Conservation (phyloP, 208 protist species). For the Wallacemonas rigidus region DNA sequence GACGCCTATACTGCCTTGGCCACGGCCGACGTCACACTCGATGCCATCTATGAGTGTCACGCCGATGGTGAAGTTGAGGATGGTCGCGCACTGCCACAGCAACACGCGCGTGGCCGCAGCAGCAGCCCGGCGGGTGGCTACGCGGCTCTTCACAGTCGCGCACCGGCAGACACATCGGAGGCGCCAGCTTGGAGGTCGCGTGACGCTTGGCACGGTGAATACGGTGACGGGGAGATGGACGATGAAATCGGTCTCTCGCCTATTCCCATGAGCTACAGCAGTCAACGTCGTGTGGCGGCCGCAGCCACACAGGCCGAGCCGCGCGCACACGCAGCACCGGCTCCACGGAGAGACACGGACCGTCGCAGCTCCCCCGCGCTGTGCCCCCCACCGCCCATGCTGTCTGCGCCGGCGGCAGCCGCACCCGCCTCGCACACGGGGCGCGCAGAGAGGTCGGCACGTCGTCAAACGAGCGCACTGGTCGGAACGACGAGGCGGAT, state of each 20-base stretch:
- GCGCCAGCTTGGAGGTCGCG: no score
- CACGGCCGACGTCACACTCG: slow-evolving; percentile 29
- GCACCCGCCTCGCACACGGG: background rate
- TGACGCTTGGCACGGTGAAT: no score
- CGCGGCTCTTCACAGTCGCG: background rate
- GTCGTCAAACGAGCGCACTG: background rate
- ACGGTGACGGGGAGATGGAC: background rate
- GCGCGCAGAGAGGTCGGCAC: background rate
- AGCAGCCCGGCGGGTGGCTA: background rate
- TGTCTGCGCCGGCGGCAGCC: no score
- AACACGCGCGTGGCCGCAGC: no score
- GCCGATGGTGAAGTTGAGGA: slow-evolving; percentile 10
- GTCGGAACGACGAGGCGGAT: background rate
- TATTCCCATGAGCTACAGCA: slow-evolving; percentile 20
- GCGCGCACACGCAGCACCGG: background rate
- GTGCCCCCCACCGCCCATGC: slow-evolving; percentile 2
- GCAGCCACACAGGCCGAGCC: background rate
- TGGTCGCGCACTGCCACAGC: background rate
- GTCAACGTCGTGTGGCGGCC: background rate
- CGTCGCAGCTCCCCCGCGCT: slow-evolving; percentile 2
- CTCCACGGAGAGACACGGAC: background rate
- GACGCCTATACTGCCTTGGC: slow-evolving; percentile 1
- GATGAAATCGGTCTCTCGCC: slow-evolving; percentile 38
- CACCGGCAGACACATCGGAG: no score
- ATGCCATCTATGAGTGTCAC: slow-evolving; percentile 27